Evolutionary conservation across 345 rosid species (phyloP).

Genomic region (Gossypium longicalyx): DNA sequence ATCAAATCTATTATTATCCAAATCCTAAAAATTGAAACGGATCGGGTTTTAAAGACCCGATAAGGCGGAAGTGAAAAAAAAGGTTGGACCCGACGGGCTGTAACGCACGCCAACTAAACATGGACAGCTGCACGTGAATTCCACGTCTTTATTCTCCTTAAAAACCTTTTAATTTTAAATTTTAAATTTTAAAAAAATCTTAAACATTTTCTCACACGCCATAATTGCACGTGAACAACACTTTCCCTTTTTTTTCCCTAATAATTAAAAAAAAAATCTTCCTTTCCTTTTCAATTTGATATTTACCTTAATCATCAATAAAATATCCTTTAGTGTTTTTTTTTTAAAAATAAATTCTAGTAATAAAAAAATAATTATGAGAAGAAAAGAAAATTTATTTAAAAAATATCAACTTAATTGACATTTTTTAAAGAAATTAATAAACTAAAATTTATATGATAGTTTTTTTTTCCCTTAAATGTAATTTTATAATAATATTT

Average conservation of each 20-base stretch:
- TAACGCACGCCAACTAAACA: conserved; percentile 9
- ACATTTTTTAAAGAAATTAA: not conserved
- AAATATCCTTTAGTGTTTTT: not conserved
- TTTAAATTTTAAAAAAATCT: not conserved
- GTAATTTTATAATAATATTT: too few relatives aligned
- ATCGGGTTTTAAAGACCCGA: too few relatives aligned
- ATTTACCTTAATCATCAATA: not conserved
- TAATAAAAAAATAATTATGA: not conserved
- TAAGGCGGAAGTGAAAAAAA: too few relatives aligned
- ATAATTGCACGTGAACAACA: not conserved
- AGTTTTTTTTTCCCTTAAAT: too few relatives aligned
- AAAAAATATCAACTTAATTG: not conserved
- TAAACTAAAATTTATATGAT: too few relatives aligned
- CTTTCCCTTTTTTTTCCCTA: not conserved
- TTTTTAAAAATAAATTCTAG: not conserved
- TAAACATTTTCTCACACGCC: not conserved
- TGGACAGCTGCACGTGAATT: conserved; percentile 21
- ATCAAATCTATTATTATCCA: too few relatives aligned
- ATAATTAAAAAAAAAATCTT: not conserved
- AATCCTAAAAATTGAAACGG: too few relatives aligned
- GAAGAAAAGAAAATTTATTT: not conserved
- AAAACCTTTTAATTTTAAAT: not conserved
- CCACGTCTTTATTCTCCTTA: conserved; percentile 17
- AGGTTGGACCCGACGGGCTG: not conserved
- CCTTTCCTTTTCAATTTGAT: conserved; percentile 1